phyloP scores from a whole-genome alignment of 2,329 filamentous ascomycete species.

The Pseudomassariella vexata region DNA sequence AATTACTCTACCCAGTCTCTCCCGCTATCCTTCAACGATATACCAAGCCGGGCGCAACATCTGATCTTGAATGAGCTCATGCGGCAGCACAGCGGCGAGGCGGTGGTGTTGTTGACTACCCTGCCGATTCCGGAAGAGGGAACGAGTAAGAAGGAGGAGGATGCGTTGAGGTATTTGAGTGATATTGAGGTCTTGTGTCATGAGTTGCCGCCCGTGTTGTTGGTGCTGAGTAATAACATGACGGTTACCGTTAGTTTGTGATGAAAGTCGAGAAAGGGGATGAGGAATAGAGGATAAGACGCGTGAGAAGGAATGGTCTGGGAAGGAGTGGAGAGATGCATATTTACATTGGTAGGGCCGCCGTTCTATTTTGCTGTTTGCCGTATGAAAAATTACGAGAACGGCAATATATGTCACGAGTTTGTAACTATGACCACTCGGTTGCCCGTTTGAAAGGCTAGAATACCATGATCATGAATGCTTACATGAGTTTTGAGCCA shows the following conservation, averaged over 20 bases:
- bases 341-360: too few species aligned
- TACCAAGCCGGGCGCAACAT: constrained; percentile 79
- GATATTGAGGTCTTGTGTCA: constrained; percentile 75
- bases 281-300: too few species aligned
- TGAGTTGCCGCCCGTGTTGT: constrained; percentile 66
- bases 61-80: constrained; percentile 84
- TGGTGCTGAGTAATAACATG: constrained; percentile 86
- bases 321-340: too few species aligned
- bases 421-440: too few species aligned
- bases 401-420: too few species aligned
- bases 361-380: too few species aligned
- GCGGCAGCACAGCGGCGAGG: constrained; percentile 58
- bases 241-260: constrained; percentile 75
- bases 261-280: too few species aligned
- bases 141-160: constrained; percentile 63
- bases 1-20: constrained; percentile 55
- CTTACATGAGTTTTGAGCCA: too few species aligned
- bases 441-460: too few species aligned
- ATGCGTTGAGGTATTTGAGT: constrained; percentile 68
- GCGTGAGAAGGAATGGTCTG: neutral
- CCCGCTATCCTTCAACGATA: constrained; percentile 77
- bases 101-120: constrained; percentile 78
- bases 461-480: too few species aligned
- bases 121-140: constrained; percentile 75
- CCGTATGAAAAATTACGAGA: too few species aligned